A percentile compares a stretch with the other conserved stretches of the same genome.
Evolutionary conservation across 1,284 basidiomycete genomes (phyloP).

Genomic region (Laetiporus sulphureus): DNA sequence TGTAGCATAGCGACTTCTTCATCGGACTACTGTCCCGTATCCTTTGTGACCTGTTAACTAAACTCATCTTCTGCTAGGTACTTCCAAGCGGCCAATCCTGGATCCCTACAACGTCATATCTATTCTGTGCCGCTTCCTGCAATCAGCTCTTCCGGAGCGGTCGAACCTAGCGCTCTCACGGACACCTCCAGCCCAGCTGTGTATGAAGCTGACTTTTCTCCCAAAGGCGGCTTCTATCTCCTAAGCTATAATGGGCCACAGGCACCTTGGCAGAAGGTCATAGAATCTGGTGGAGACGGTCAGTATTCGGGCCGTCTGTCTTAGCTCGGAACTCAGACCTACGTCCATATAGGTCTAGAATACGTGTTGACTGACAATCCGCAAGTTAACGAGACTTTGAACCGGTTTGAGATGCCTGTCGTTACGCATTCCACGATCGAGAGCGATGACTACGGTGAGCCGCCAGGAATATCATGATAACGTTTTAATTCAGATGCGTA

Average conservation of each 20-base stretch:
- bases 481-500: constrained; percentile 23
- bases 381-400: constrained; percentile 61
- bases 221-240: constrained; percentile 79
- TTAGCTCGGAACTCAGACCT: too few species aligned
- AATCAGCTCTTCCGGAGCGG: constrained; percentile 22
- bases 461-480: not conserved
- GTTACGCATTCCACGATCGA: constrained; percentile 66
- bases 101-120: constrained; percentile 78
- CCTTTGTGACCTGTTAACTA: not conserved
- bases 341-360: constrained; percentile 39
- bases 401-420: constrained; percentile 69
- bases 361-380: constrained; percentile 72
- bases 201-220: constrained; percentile 73
- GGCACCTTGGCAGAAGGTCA: constrained; percentile 82
- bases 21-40: not conserved
- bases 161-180: constrained; percentile 55
- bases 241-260: constrained; percentile 77
- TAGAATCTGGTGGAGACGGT: constrained; percentile 59
- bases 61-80: constrained; percentile 51
- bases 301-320: constrained; percentile 26
- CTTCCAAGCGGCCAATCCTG: constrained; percentile 82
- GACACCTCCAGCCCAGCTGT: constrained; percentile 55
- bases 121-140: constrained; percentile 69
- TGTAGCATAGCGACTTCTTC: not conserved
- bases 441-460: constrained; percentile 73